Evolutionary conservation across 2,329 filamentous ascomycete genomes (phyloP).

Genomic region (Apiospora sp.): DNA sequence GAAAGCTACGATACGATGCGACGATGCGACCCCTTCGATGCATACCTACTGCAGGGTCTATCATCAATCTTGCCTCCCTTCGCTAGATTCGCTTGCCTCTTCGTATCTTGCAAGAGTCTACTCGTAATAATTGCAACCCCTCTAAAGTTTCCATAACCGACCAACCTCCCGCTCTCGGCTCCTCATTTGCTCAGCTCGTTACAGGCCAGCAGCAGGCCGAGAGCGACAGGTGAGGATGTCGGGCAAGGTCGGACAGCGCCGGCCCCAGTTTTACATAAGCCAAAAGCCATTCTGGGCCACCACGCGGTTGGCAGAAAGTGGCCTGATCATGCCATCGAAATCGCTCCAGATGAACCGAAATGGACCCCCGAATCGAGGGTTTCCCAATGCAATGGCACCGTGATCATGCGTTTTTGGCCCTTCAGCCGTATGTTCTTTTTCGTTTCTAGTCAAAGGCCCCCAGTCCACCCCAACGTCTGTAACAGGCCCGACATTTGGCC

Average conservation of each 20-base stretch:
- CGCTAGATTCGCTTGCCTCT: neutral
- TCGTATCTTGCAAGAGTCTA: neutral
- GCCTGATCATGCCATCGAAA: conserved; percentile 2
- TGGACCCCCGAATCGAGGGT: conserved; percentile 8
- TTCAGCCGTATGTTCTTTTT: neutral
- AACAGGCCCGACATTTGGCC: conserved; percentile 16
- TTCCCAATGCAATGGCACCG: conserved; percentile 7
- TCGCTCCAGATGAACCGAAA: neutral
- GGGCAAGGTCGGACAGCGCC: conserved; percentile 8
- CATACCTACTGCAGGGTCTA: neutral
- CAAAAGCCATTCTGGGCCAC: neutral
- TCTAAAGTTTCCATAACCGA: neutral
- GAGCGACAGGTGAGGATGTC: neutral
- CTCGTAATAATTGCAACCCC: neutral
- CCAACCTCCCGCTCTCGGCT: neutral
- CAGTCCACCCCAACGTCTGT: neutral
- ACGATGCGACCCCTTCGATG: neutral
- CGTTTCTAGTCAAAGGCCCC: neutral
- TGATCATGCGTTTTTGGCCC: neutral
- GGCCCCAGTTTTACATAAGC: conserved; percentile 7
- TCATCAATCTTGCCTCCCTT: neutral
- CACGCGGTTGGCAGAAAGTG: neutral
- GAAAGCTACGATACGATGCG: neutral
- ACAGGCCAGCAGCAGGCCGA: neutral
- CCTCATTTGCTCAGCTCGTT: neutral